Percentiles rank a stretch among this genome's conserved stretches.
These are phyloP conservation scores for Neurospora tetrasperma DNA, from an alignment of 495 filamentous ascomycete species.

Conservation along the genomic window DNA sequence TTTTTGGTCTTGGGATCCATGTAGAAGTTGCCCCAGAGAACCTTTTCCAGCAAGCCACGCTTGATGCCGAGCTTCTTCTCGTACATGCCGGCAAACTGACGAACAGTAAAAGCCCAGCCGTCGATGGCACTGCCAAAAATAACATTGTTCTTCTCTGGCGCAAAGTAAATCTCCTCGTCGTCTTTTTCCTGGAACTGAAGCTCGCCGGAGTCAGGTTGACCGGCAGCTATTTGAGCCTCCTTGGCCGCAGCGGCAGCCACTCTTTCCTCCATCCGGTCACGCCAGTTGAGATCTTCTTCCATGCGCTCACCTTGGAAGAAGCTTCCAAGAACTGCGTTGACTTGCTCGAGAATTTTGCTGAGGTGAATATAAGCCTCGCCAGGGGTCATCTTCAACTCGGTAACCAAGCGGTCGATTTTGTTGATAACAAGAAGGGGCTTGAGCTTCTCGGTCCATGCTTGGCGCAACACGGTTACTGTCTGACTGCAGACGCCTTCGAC, in stretches of 20 bases:
- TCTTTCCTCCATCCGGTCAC: constrained; percentile 81
- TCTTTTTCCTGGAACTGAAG: constrained; percentile 80
- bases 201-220: constrained; percentile 43
- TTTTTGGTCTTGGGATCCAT: constrained; percentile 95
- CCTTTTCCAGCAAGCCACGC: constrained; percentile 79
- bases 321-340: constrained; percentile 94
- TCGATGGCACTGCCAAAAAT: constrained; percentile 97
- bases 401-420: constrained; percentile 92
- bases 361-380: constrained; percentile 82
- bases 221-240: constrained; percentile 35
- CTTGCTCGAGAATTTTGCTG: constrained; percentile 82
- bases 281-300: constrained; percentile 96
- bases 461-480: constrained; percentile 90
- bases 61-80: constrained; percentile 97
- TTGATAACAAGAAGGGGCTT: constrained; percentile 94
- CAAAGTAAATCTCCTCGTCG: constrained; percentile 97
- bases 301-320: constrained; percentile 98
- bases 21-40: constrained; percentile 96
- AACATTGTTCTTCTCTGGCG: constrained; percentile 96
- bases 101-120: constrained; percentile 94
- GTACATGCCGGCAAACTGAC: constrained; percentile 87
- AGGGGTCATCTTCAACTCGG: constrained; percentile 86
- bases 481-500: constrained; percentile 98
- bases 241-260: constrained; percentile 50
- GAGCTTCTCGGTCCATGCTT: constrained; percentile 92